Percentiles rank a stretch among this genome's conserved stretches.
Evolutionary conservation across 2,329 filamentous ascomycete species (phyloP).

Genomic region (Annulohypoxylon truncatum): DNA sequence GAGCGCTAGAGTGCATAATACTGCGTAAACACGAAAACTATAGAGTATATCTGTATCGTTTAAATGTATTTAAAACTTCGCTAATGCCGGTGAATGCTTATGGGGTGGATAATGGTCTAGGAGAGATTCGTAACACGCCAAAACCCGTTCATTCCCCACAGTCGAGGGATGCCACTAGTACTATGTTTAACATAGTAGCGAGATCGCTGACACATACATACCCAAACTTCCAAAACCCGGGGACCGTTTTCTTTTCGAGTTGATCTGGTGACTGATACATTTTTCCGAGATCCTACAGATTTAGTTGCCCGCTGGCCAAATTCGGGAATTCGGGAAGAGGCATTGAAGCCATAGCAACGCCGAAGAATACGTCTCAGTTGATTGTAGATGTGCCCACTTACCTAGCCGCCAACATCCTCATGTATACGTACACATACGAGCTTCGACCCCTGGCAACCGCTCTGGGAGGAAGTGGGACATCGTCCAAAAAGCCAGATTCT

Average conservation of each 20-base stretch:
- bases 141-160: background rate
- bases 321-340: background rate
- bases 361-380: background rate
- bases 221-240: background rate
- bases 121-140: background rate
- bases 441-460: background rate
- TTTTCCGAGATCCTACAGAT: background rate
- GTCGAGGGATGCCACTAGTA: background rate
- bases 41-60: background rate
- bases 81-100: too few relatives aligned
- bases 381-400: too few relatives aligned
- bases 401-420: background rate
- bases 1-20: slow-evolving; percentile 1
- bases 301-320: background rate
- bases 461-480: background rate
- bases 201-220: background rate
- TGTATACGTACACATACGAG: background rate
- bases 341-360: background rate
- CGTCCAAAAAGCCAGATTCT: background rate
- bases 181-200: background rate
- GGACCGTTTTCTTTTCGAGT: background rate
- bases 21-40: background rate
- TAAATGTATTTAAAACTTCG: background rate
- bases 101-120: background rate
- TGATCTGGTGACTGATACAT: background rate